These are phyloP conservation scores for Triticum timopheevii DNA, from an alignment of 176 grass and related monocot species.

Conservation along the genomic window DNA sequence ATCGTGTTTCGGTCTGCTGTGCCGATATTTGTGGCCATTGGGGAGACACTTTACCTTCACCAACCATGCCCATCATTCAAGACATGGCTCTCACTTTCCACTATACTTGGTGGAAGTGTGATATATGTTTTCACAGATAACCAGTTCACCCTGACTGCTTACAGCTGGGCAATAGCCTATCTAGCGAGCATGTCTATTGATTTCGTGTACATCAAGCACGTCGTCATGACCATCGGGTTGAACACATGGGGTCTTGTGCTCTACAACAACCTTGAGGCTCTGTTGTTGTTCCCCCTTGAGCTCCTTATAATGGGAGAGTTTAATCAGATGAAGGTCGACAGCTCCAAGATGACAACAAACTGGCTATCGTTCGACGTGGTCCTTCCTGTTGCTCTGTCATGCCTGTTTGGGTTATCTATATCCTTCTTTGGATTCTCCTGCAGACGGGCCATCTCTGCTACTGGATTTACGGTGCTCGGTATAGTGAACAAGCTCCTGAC, in stretches of 20 bases:
- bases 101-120: constrained; percentile 80
- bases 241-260: constrained; percentile 91
- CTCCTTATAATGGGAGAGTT: constrained; percentile 86
- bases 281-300: constrained; percentile 76
- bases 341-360: constrained; percentile 53
- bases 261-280: constrained; percentile 90
- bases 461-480: constrained; percentile 77
- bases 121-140: constrained; percentile 87
- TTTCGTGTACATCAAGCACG: constrained; percentile 89
- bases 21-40: constrained; percentile 75
- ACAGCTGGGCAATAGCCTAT: constrained; percentile 75
- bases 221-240: constrained; percentile 82
- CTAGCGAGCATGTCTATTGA: constrained; percentile 80
- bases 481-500: constrained; percentile 85
- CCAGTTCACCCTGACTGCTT: constrained; percentile 79
- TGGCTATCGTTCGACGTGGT: constrained; percentile 72
- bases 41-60: constrained; percentile 76
- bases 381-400: constrained; percentile 74
- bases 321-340: constrained; percentile 70
- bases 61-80: constrained; percentile 74
- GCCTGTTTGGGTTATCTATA: constrained; percentile 76
- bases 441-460: constrained; percentile 75
- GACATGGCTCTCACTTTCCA: constrained; percentile 80
- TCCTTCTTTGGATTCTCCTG: constrained; percentile 91
- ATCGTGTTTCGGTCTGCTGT: constrained; percentile 83